Evolutionary conservation across 164 flowering plant genomes (phyloP).

Genomic region (Warburgia ugandensis): DNA sequence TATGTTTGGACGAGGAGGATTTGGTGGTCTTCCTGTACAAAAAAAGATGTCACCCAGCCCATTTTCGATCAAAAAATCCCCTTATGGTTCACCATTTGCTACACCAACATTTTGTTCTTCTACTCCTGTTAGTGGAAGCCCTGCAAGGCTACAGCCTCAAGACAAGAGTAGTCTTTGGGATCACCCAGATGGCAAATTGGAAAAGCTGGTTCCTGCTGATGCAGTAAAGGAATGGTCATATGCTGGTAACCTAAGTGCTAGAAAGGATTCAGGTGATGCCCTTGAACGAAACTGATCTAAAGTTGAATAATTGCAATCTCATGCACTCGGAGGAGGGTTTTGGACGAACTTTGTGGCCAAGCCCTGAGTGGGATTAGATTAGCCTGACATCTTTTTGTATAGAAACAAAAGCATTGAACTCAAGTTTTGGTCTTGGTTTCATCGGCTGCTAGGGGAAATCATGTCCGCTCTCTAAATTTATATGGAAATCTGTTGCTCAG

Average conservation of each 20-base stretch:
- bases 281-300: conserved; percentile 20
- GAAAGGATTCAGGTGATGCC: conserved; percentile 22
- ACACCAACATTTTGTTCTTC: conserved; percentile 30
- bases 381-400: too few relatives aligned
- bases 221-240: conserved; percentile 22
- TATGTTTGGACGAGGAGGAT: conserved; percentile 22
- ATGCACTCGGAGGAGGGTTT: neutral
- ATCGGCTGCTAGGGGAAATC: too few relatives aligned
- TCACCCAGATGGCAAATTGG: conserved; percentile 16
- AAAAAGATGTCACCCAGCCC: conserved; percentile 41
- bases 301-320: neutral
- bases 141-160: conserved; percentile 14
- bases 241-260: conserved; percentile 21
- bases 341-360: too few relatives aligned
- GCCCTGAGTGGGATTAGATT: too few relatives aligned
- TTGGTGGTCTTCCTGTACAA: conserved; percentile 28
- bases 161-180: conserved; percentile 7
- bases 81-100: conserved; percentile 37
- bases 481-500: too few relatives aligned
- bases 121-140: conserved; percentile 24
- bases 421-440: too few relatives aligned
- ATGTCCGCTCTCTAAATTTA: too few relatives aligned
- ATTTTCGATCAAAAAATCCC: conserved; percentile 31
- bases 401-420: too few relatives aligned
- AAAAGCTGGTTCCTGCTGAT: conserved; percentile 16